Conservation (phyloP, 306 rosid species). For the Prunus davidiana region DNA sequence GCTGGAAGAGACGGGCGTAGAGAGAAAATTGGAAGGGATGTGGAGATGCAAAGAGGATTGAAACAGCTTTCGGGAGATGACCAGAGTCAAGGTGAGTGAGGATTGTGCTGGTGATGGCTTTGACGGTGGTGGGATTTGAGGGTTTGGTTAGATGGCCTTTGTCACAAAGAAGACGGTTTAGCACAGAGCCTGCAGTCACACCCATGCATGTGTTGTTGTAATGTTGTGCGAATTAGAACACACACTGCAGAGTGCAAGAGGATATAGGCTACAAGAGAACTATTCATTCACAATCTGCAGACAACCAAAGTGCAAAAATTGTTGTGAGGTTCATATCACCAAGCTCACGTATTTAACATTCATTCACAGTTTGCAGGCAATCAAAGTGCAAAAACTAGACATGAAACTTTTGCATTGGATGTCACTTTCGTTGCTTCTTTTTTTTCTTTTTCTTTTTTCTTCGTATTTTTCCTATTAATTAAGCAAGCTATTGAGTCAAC, state of each 20-base stretch:
- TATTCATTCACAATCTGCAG: too few relatives aligned
- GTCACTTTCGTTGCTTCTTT: neutral
- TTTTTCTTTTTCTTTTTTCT: neutral
- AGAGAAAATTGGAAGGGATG: conserved; percentile 41
- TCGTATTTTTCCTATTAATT: neutral
- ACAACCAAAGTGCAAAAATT: too few relatives aligned
- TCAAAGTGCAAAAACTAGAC: conserved; percentile 3
- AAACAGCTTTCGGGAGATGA: conserved; percentile 47
- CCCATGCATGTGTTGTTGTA: conserved; percentile 11
- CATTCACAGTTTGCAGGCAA: neutral
- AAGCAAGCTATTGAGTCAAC: too few relatives aligned
- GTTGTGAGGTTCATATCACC: too few relatives aligned
- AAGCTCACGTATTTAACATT: too few relatives aligned
- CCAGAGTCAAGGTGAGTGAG: conserved; percentile 32
- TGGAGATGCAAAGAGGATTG: conserved; percentile 43
- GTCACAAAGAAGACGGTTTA: conserved; percentile 31
- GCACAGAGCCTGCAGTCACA: conserved; percentile 34
- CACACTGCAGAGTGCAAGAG: too few relatives aligned
- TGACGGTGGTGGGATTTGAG: conserved; percentile 16
- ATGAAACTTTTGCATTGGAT: conserved; percentile 14
- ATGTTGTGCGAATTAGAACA: too few relatives aligned
- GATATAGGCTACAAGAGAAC: too few relatives aligned
- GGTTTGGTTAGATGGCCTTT: conserved; percentile 19
- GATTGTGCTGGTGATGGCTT: conserved; percentile 26
- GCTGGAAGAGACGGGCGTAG: conserved; percentile 58